Percentiles rank a stretch among this genome's conserved stretches.
These are phyloP conservation scores for Voacanga thouarsii DNA, from an alignment of 257 asterid species.

Conservation along the genomic window DNA sequence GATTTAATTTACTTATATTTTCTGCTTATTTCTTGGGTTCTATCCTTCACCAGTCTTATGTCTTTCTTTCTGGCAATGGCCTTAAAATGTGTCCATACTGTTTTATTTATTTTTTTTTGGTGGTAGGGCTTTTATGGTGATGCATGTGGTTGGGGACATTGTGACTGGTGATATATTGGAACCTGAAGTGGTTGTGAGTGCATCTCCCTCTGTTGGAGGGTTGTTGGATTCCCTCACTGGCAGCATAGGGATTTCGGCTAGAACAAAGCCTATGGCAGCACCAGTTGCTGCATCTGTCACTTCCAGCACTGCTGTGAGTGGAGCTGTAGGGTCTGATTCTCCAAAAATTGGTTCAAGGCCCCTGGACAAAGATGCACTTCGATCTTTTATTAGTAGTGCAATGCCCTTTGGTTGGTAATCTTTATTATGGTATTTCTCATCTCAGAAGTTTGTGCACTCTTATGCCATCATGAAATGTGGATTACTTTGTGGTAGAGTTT, in stretches of 20 bases:
- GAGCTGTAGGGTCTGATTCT: constrained; percentile 62
- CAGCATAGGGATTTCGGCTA: constrained; percentile 82
- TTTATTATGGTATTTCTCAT: constrained; percentile 32
- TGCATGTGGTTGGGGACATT: constrained; percentile 77
- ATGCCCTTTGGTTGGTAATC: constrained; percentile 94
- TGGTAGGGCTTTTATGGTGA: constrained; percentile 71
- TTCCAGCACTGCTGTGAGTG: constrained; percentile 60
- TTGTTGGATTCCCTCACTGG: constrained; percentile 94
- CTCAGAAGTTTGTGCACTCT: constrained; percentile 4
- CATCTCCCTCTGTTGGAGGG: constrained; percentile 92
- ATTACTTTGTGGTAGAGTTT: constrained; percentile 13
- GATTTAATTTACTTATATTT: not conserved
- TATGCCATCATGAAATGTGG: constrained; percentile 8
- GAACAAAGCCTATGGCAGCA: constrained; percentile 82
- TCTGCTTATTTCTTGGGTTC: not conserved
- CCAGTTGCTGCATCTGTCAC: constrained; percentile 73
- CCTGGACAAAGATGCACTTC: constrained; percentile 80
- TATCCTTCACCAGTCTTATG: not conserved
- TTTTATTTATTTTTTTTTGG: not conserved
- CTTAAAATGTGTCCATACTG: not conserved
- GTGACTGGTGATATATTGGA: constrained; percentile 70
- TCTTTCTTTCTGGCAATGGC: not conserved
- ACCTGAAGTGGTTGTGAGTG: constrained; percentile 79
- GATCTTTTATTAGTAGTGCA: constrained; percentile 74
- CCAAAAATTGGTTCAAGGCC: constrained; percentile 79